A percentile compares a stretch with the other conserved stretches of the same genome.
phyloP scores from a whole-genome alignment of 2,329 filamentous ascomycete genomes.

The Cadophora sp. region DNA sequence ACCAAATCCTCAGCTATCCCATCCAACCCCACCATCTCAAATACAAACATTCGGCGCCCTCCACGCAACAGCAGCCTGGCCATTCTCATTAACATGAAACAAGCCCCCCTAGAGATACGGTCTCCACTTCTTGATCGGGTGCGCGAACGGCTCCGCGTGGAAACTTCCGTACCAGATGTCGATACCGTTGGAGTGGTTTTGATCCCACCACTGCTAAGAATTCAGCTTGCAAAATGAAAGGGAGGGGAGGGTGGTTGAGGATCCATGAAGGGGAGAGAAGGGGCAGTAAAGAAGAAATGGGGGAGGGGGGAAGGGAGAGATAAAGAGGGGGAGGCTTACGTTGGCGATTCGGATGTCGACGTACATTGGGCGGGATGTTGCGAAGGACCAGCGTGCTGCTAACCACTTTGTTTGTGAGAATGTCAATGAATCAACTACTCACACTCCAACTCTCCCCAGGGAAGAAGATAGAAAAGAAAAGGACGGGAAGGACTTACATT shows the following conservation, averaged over 20 bases:
- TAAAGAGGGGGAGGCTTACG: background rate
- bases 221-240: background rate
- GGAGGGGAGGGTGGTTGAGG: too few species aligned
- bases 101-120: background rate
- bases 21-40: background rate
- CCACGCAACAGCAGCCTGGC: background rate
- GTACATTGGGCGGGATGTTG: background rate
- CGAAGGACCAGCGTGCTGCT: background rate
- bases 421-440: too few species aligned
- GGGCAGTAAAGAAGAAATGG: background rate
- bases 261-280: too few species aligned
- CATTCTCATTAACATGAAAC: background rate
- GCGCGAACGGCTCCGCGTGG: background rate
- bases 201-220: background rate
- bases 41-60: background rate
- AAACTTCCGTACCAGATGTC: background rate
- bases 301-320: background rate
- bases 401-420: background rate
- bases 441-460: too few species aligned
- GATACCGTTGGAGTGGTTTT: background rate
- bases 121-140: background rate
- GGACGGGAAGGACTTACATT: background rate
- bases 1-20: too few species aligned
- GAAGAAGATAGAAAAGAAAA: background rate
- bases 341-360: background rate